Evolutionary conservation across 805 yeast genomes (phyloP).

Genomic region (Schwanniomyces occidentalis): DNA sequence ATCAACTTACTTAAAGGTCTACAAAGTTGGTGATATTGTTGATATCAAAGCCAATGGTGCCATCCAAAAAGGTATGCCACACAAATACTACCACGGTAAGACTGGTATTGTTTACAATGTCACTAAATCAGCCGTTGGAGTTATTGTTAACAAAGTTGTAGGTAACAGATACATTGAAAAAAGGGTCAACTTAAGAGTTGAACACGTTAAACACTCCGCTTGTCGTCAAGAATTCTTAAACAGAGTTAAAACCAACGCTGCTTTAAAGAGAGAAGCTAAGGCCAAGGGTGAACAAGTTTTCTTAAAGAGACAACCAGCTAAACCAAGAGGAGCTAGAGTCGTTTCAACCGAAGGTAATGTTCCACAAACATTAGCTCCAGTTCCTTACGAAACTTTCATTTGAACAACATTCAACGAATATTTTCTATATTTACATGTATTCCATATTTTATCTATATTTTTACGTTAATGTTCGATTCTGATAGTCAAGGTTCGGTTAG

Average conservation of each 20-base stretch:
- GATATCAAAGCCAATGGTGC: slow-evolving; percentile 99
- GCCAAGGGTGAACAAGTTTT: slow-evolving; percentile 85
- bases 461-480: slow-evolving; percentile 7
- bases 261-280: slow-evolving; percentile 90
- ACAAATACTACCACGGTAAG: slow-evolving; percentile 99
- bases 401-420: slow-evolving; percentile 98
- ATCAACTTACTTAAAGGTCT: slow-evolving; percentile 95
- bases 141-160: slow-evolving; percentile 96
- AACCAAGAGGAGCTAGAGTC: slow-evolving; percentile 91
- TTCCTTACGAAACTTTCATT: slow-evolving; percentile 99
- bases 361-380: slow-evolving; percentile 98
- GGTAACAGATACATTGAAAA: slow-evolving; percentile 99
- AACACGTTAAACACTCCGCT: slow-evolving; percentile 99
- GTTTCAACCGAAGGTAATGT: slow-evolving; percentile 78
- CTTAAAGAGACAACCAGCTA: slow-evolving; percentile 98
- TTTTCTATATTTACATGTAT: slow-evolving; percentile 57
- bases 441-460: slow-evolving; percentile 1
- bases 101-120: slow-evolving; percentile 99
- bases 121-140: slow-evolving; percentile 98
- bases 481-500: slow-evolving; percentile 6
- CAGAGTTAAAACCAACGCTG: slow-evolving; percentile 98
- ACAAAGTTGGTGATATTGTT: slow-evolving; percentile 99
- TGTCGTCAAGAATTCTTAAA: slow-evolving; percentile 98
- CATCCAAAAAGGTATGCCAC: slow-evolving; percentile 99
- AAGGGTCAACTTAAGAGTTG: slow-evolving; percentile 97